Conservation (phyloP, 257 asterid genomes). For the Salvia hispanica region DNA sequence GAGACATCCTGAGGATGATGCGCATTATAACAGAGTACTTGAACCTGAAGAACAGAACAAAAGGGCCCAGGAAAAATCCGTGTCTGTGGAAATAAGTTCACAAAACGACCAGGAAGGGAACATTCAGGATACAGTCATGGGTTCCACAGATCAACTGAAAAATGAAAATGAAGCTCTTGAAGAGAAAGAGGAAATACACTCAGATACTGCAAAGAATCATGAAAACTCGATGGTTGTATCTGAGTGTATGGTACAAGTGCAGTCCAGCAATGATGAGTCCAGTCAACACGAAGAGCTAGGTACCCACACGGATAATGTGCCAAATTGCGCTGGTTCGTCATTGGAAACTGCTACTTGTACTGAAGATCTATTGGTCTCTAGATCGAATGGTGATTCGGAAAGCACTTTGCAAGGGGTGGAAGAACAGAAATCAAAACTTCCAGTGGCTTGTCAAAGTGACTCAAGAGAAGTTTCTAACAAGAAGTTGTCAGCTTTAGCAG, state of each 20-base stretch:
- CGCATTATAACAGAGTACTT: constrained; percentile 34
- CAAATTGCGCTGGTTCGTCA: constrained; percentile 43
- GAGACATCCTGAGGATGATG: constrained; percentile 50
- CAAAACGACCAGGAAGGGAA: constrained; percentile 45
- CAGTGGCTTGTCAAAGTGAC: constrained; percentile 48
- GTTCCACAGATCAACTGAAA: constrained; percentile 36
- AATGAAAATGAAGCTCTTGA: constrained; percentile 45
- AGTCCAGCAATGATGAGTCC: constrained; percentile 36
- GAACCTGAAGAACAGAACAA: constrained; percentile 47
- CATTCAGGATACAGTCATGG: constrained; percentile 35
- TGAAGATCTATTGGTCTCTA: constrained; percentile 40
- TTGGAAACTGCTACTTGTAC: constrained; percentile 35
- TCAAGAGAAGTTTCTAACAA: constrained; percentile 61
- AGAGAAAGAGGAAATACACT: constrained; percentile 43
- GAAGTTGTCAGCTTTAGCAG: constrained; percentile 94
- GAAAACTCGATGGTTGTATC: constrained; percentile 39
- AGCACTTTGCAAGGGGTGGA: constrained; percentile 48
- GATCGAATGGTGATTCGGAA: constrained; percentile 37
- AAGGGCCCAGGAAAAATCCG: constrained; percentile 37
- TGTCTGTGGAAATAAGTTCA: constrained; percentile 33
- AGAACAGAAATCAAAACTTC: constrained; percentile 44
- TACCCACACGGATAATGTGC: constrained; percentile 29
- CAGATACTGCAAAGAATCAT: constrained; percentile 35
- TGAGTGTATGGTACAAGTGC: constrained; percentile 35
- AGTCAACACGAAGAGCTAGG: constrained; percentile 43